Conservation (phyloP, 1,284 basidiomycete species). For the Leccinum pallidistipes region DNA sequence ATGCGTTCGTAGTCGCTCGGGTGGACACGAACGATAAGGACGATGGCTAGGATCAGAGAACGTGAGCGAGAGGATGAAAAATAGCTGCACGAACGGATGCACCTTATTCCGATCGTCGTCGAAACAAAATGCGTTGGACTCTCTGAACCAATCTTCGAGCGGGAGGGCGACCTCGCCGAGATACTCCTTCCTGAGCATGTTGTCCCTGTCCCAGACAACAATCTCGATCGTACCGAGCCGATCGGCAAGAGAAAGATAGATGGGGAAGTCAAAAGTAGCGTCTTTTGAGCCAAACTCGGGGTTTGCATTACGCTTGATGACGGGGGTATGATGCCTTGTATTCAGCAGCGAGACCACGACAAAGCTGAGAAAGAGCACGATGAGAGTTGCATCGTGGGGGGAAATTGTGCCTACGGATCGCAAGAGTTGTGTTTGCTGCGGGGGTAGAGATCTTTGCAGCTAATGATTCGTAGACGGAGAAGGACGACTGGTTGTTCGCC, state of each 20-base stretch:
- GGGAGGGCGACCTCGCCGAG: constrained; percentile 84
- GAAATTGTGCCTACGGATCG: constrained; percentile 43
- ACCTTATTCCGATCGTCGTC: constrained; percentile 61
- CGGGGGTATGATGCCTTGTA: constrained; percentile 73
- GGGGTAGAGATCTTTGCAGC: too few species aligned
- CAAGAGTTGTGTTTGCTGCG: constrained; percentile 43
- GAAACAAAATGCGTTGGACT: constrained; percentile 52
- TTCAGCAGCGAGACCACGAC: constrained; percentile 61
- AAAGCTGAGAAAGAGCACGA: constrained; percentile 37
- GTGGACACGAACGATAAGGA: constrained; percentile 64
- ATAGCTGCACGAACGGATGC: constrained; percentile 23
- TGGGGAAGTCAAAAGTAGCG: constrained; percentile 86
- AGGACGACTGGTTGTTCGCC: too few species aligned
- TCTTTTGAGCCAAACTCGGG: constrained; percentile 72
- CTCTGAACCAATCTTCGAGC: constrained; percentile 79
- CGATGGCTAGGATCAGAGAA: constrained; percentile 43
- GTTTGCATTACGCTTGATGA: constrained; percentile 77
- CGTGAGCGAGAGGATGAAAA: constrained; percentile 1
- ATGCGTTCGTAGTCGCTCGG: constrained; percentile 55
- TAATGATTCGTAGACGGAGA: too few species aligned
- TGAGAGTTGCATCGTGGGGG: neutral
- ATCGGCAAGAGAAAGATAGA: constrained; percentile 75
- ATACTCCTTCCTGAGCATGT: constrained; percentile 83
- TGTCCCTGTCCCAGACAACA: constrained; percentile 93
- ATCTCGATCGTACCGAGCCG: constrained; percentile 79